Percentiles rank a stretch among this genome's conserved stretches.
Conservation (phyloP, 768 basidiomycete genomes). For the Lactifluus rugatus region DNA sequence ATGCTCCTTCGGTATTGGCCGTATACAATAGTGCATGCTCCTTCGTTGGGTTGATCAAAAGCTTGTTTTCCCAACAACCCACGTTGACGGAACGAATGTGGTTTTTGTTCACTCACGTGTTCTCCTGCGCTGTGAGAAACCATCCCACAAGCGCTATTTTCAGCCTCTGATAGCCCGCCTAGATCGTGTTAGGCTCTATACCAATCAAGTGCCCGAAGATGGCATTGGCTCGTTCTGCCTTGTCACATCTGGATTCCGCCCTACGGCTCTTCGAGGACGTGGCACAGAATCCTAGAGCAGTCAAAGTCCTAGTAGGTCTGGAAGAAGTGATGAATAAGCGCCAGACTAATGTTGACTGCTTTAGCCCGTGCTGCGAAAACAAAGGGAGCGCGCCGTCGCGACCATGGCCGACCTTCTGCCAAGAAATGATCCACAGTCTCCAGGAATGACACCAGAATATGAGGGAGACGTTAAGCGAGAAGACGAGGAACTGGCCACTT, state of each 20-base stretch:
- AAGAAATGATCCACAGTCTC: slow-evolving; percentile 27
- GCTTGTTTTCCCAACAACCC: slow-evolving; percentile 56
- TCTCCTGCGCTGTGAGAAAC: slow-evolving; percentile 52
- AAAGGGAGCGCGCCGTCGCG: slow-evolving; percentile 39
- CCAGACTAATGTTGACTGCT: not conserved
- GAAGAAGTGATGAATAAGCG: not conserved
- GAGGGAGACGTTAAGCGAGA: slow-evolving; percentile 42
- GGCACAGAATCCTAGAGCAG: slow-evolving; percentile 41
- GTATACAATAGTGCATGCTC: slow-evolving; percentile 62
- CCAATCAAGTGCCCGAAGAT: slow-evolving; percentile 51
- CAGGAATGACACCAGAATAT: slow-evolving; percentile 13
- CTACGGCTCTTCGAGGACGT: slow-evolving; percentile 48
- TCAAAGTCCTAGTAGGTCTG: slow-evolving; percentile 49
- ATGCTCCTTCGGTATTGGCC: slow-evolving; percentile 55
- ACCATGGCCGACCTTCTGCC: slow-evolving; percentile 30
- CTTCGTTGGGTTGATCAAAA: slow-evolving; percentile 56
- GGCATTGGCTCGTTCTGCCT: slow-evolving; percentile 54
- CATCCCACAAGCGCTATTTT: not conserved
- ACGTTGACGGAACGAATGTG: slow-evolving; percentile 60
- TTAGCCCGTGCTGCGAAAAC: slow-evolving; percentile 53
- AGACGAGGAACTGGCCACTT: slow-evolving; percentile 48
- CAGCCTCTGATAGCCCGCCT: not conserved
- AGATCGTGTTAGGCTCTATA: slow-evolving; percentile 66
- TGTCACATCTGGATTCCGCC: slow-evolving; percentile 59
- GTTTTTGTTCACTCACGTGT: slow-evolving; percentile 65